Percentiles rank a stretch among this genome's conserved stretches.
Evolutionary conservation across 2,329 filamentous ascomycete species (phyloP).

Genomic region (Cladosporium austrohemisphaericum): DNA sequence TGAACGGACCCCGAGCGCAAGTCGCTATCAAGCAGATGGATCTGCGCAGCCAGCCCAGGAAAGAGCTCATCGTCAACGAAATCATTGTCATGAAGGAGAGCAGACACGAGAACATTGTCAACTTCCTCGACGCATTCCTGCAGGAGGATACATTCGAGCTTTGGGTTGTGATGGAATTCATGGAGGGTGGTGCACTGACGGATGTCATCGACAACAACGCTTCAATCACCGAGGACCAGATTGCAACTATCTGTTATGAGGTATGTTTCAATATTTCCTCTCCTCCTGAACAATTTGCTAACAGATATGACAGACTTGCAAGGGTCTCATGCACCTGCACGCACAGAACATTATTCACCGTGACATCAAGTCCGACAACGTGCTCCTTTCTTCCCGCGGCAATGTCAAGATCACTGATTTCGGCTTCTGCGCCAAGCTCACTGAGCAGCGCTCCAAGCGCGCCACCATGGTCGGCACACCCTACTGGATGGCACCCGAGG

Average conservation of each 20-base stretch:
- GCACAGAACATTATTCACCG: constrained; percentile 96
- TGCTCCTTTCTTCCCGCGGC: constrained; percentile 86
- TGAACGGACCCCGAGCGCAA: constrained; percentile 76
- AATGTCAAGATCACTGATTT: constrained; percentile 98
- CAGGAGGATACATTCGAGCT: constrained; percentile 91
- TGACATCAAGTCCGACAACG: constrained; percentile 99
- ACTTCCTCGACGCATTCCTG: constrained; percentile 94
- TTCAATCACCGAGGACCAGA: constrained; percentile 91
- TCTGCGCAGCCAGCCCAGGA: constrained; percentile 90
- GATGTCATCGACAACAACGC: constrained; percentile 99
- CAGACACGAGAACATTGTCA: constrained; percentile 97
- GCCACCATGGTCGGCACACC: constrained; percentile 99
- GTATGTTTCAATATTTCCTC: constrained; percentile 49
- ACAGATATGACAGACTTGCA: constrained; percentile 68
- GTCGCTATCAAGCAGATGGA: constrained; percentile 99
- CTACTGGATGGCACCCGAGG: constrained; percentile 99
- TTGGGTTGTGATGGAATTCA: constrained; percentile 99
- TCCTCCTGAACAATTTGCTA: constrained; percentile 21
- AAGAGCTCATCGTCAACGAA: constrained; percentile 98
- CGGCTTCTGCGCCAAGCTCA: constrained; percentile 97
- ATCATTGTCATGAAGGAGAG: constrained; percentile 99
- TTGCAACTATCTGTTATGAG: constrained; percentile 94
- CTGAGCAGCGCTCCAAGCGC: constrained; percentile 92
- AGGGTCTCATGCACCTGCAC: constrained; percentile 89
- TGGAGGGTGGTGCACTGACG: constrained; percentile 96